These are phyloP conservation scores for Cryptococcus sp. DNA, from an alignment of 1,284 basidiomycete species.

Conservation along the genomic window DNA sequence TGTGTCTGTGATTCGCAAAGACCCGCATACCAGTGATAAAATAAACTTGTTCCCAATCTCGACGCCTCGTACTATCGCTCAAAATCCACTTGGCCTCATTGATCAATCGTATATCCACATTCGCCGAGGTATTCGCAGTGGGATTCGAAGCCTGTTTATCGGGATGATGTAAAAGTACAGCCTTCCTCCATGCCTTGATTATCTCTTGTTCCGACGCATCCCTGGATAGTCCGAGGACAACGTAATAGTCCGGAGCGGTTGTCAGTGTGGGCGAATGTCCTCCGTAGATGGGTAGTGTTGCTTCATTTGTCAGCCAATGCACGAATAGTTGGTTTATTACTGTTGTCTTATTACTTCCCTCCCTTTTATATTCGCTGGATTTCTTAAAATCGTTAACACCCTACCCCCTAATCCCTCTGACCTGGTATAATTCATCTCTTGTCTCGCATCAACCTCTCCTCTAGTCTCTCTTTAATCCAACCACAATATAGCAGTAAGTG, in stretches of 20 bases:
- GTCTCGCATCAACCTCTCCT: too few relatives aligned
- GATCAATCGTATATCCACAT: conserved; percentile 30
- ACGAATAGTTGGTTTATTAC: too few relatives aligned
- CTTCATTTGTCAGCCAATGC: too few relatives aligned
- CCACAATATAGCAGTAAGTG: too few relatives aligned
- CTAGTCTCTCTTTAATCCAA: too few relatives aligned
- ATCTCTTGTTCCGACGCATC: conserved; percentile 33
- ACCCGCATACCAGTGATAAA: neutral
- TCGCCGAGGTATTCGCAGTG: neutral
- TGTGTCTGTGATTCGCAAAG: neutral
- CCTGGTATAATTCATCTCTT: too few relatives aligned
- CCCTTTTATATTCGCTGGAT: too few relatives aligned
- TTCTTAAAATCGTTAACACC: too few relatives aligned
- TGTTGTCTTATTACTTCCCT: too few relatives aligned
- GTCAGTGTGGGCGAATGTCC: neutral
- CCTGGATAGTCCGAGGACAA: conserved; percentile 31
- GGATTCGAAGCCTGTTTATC: conserved; percentile 22
- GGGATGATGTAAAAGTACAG: conserved; percentile 41
- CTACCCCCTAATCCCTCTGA: too few relatives aligned
- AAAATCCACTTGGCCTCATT: conserved; percentile 46
- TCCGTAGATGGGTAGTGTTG: too few relatives aligned
- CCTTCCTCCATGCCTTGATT: conserved; percentile 35
- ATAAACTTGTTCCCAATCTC: conserved; percentile 7
- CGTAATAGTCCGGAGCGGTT: conserved; percentile 30
- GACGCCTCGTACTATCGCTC: conserved; percentile 20